Conservation (phyloP, 1,284 basidiomycete genomes). For the Termitomyces sp. region DNA sequence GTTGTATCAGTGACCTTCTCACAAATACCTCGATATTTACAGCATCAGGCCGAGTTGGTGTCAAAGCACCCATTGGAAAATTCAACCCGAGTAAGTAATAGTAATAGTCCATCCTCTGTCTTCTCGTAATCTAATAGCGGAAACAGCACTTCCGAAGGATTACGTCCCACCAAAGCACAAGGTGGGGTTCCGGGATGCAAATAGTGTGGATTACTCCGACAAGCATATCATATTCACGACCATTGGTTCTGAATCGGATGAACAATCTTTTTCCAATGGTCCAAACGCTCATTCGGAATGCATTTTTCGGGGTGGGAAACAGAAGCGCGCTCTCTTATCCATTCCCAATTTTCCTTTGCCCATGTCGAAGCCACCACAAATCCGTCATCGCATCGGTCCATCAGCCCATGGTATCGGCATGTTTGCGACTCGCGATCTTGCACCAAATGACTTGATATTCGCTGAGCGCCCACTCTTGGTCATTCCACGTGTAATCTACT, state of each 20-base stretch:
- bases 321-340: not conserved
- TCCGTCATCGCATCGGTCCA: not conserved
- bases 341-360: not conserved
- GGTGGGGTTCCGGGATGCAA: not conserved
- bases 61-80: not conserved
- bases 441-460: not conserved
- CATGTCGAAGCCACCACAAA: not conserved
- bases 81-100: not conserved
- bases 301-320: not conserved
- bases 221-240: not conserved
- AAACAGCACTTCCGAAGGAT: not conserved
- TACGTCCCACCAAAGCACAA: not conserved
- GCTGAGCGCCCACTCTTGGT: constrained; percentile 3
- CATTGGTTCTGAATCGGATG: not conserved
- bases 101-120: not conserved
- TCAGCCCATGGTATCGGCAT: constrained; percentile 4
- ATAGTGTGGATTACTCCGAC: not conserved
- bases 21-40: not conserved
- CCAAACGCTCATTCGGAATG: not conserved
- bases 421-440: constrained; percentile 10
- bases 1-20: not conserved
- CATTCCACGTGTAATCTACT: not conserved
- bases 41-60: not conserved
- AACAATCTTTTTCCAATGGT: not conserved
- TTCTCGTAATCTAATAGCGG: not conserved